These are phyloP conservation scores for Exophiala oligosperma DNA, from an alignment of 2,329 filamentous ascomycete species.

Conservation along the genomic window DNA sequence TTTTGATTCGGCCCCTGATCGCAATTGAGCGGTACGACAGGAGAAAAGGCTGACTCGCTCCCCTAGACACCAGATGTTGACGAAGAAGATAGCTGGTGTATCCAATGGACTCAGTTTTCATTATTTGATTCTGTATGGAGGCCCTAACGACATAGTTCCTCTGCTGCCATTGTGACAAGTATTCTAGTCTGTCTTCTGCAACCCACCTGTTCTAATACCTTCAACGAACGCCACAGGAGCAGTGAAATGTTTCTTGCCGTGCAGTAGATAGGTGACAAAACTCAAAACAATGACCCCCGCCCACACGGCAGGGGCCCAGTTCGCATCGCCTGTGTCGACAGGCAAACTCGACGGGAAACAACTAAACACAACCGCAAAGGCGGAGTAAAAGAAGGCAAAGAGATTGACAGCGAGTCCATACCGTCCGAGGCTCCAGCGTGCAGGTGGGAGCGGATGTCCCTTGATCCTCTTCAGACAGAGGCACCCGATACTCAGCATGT, in stretches of 20 bases:
- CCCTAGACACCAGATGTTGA: background rate
- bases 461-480: constrained; percentile 46
- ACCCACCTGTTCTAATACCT: constrained; percentile 14
- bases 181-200: constrained; percentile 8
- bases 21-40: constrained; percentile 12
- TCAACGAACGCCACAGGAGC: constrained; percentile 27
- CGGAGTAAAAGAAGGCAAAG: constrained; percentile 32
- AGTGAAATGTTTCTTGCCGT: constrained; percentile 21
- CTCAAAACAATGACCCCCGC: constrained; percentile 15
- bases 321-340: constrained; percentile 14
- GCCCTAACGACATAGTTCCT: too few species aligned
- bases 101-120: too few species aligned
- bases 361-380: constrained; percentile 33
- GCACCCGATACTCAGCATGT: constrained; percentile 49
- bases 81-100: too few species aligned
- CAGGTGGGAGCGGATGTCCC: constrained; percentile 43
- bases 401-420: constrained; percentile 44
- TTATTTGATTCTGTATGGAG: too few species aligned
- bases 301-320: constrained; percentile 25
- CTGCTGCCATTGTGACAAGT: background rate
- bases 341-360: constrained; percentile 34
- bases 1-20: constrained; percentile 3
- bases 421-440: constrained; percentile 48
- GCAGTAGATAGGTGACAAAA: constrained; percentile 19
- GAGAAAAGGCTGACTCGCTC: constrained; percentile 1